phyloP scores from a whole-genome alignment of 352 stramenopile genomes.

The Pythium biforme region DNA sequence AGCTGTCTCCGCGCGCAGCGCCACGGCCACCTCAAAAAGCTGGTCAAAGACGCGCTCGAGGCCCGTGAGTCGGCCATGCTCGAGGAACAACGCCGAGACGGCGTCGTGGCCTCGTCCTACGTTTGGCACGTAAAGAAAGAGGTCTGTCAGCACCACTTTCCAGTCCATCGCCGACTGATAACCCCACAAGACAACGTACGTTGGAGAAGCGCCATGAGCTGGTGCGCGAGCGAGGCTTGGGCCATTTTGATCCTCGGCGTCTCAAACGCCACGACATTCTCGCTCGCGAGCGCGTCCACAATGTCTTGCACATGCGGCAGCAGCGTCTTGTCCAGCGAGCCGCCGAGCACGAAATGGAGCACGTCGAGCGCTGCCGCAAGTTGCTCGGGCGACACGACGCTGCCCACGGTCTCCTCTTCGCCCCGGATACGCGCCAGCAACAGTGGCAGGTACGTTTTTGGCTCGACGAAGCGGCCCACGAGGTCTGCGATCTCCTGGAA shows the following conservation, averaged over 20 bases:
- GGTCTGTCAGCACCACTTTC: not conserved
- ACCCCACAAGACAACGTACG: slow-evolving; percentile 35
- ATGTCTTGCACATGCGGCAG: slow-evolving; percentile 59
- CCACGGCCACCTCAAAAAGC: slow-evolving; percentile 44
- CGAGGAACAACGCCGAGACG: slow-evolving; percentile 53
- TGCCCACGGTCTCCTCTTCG: slow-evolving; percentile 40
- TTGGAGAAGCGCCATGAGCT: slow-evolving; percentile 42
- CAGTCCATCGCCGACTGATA: not conserved
- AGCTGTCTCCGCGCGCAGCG: slow-evolving; percentile 22
- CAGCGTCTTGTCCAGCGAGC: slow-evolving; percentile 57
- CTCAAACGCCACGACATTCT: slow-evolving; percentile 48
- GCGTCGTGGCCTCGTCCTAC: slow-evolving; percentile 43
- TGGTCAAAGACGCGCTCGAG: slow-evolving; percentile 25
- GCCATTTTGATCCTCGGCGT: slow-evolving; percentile 32
- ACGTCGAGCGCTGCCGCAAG: slow-evolving; percentile 43
- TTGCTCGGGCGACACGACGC: slow-evolving; percentile 25
- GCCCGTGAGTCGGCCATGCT: slow-evolving; percentile 38
- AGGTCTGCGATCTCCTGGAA: slow-evolving; percentile 49
- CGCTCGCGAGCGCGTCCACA: slow-evolving; percentile 39
- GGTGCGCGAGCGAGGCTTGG: slow-evolving; percentile 33
- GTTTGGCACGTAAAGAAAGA: not conserved
- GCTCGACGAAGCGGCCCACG: slow-evolving; percentile 56
- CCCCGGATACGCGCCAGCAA: slow-evolving; percentile 57
- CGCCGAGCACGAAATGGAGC: slow-evolving; percentile 46
- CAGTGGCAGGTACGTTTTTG: slow-evolving; percentile 68